Evolutionary conservation across 2,329 filamentous ascomycete genomes (phyloP), one percentile per base, ranked within the genome.

Genomic region (Pseudocercospora fuligena): DNA sequence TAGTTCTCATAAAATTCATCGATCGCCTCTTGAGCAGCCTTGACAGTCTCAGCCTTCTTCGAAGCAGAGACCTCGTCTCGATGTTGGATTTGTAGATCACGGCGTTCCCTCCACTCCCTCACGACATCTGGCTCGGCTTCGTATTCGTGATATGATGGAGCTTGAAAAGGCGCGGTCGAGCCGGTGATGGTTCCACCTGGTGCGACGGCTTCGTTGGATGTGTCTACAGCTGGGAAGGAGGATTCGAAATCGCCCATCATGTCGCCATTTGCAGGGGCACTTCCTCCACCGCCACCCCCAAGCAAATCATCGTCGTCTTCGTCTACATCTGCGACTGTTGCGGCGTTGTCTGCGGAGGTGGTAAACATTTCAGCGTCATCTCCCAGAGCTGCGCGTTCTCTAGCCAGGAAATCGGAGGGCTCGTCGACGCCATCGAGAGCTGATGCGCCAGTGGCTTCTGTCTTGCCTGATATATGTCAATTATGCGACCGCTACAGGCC

Each of bases 1-100:
- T 99, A 99, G 82, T 97, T 97, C 78, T 97, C 94, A 85, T 99
- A 99, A 83, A 98, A 99, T 79, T 97, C 95, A 79, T 99, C 95
- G 71, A 99, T 97, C 80, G 96, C 95, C 78, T 94, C 88, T 77
- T 93, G 93, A 11, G 95, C 95, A 73, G 95, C 93, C 79, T 92
- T 89, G 77, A 97, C 83, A 1, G 93, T 97, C 79, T 94, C 90
- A 69, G 88, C 87, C 79, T 95, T 95, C 82, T 94, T 92, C 71
- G 88, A 85, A 49, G 89, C 88, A 63, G 94, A 94, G 72, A 94
- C 88, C 80, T 97, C 90, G 71, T 92, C 90, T 75, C 94, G 92
- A 80, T 94, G 93, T 74, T 90, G 85, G 72, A 96, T 90, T 77
- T 90, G 89, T 46, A 90, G 89, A 76, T 97, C 92, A 71, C 95